Percentiles rank a stretch among this genome's conserved stretches.
Conservation (phyloP, 306 rosid species). For the Oemleria cerasiformis region DNA sequence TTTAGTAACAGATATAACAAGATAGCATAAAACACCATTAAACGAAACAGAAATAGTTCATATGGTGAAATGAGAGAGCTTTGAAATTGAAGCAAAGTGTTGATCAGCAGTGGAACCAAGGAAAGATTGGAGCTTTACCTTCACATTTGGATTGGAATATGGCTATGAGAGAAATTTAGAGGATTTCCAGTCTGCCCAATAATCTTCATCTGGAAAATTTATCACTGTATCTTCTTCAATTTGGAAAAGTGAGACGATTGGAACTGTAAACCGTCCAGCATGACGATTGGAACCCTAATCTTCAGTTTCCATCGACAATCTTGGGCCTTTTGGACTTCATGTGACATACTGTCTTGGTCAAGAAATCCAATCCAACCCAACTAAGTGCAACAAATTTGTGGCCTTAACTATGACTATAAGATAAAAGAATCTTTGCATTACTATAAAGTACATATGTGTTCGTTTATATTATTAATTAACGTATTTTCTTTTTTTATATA, state of each 20-base stretch:
- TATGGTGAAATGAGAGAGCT: neutral
- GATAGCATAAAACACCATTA: neutral
- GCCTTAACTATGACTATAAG: too few relatives aligned
- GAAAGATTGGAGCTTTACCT: slow-evolving; percentile 12
- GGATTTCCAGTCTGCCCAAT: neutral
- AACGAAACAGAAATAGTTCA: neutral
- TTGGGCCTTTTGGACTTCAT: neutral
- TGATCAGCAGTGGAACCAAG: neutral
- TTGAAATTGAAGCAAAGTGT: neutral
- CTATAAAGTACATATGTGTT: too few relatives aligned
- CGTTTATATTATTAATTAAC: too few relatives aligned
- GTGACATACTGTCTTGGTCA: too few relatives aligned
- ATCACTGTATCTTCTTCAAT: neutral
- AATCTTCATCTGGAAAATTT: too few relatives aligned
- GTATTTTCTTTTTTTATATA: too few relatives aligned
- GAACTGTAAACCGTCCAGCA: neutral
- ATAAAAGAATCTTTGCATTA: too few relatives aligned
- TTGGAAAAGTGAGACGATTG: neutral
- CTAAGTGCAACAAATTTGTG: too few relatives aligned
- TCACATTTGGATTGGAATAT: neutral
- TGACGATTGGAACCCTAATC: neutral
- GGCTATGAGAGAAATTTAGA: neutral
- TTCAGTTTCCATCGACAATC: neutral
- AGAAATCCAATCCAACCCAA: too few relatives aligned
- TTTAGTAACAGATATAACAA: neutral